Evolutionary conservation across 2,329 filamentous ascomycete genomes (phyloP).

Genomic region (Blastomyces silverae): DNA sequence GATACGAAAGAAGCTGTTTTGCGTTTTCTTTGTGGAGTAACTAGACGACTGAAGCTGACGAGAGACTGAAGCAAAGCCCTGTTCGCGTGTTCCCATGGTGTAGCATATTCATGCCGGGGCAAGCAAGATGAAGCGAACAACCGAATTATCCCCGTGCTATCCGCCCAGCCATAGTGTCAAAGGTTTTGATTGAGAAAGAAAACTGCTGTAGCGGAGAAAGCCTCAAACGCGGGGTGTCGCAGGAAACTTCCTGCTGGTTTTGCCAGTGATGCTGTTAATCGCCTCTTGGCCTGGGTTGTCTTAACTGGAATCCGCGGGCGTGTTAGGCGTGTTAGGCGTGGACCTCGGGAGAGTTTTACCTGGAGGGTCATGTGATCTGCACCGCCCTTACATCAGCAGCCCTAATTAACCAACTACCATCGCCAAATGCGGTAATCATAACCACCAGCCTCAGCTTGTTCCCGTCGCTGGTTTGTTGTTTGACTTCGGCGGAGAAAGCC

Average conservation of each 20-base stretch:
- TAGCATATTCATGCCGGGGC: neutral
- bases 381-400: neutral
- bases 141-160: neutral
- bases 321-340: too few species aligned
- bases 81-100: neutral
- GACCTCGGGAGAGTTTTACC: too few species aligned
- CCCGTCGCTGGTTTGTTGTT: neutral
- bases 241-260: neutral
- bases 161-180: neutral
- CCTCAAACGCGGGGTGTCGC: constrained; percentile 6
- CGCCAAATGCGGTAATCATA: constrained; percentile 2
- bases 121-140: neutral
- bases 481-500: neutral
- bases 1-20: neutral
- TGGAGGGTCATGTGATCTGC: neutral
- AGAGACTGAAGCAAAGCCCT: neutral
- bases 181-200: neutral
- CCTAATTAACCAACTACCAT: neutral
- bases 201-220: neutral
- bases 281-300: too few species aligned
- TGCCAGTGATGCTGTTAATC: neutral
- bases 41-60: neutral
- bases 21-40: neutral
- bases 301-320: too few species aligned
- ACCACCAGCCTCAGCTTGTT: neutral